Evolutionary conservation across 441 rosid genomes (phyloP), one percentile per base, ranked within the genome.

Genomic region (Populus hybrid): DNA sequence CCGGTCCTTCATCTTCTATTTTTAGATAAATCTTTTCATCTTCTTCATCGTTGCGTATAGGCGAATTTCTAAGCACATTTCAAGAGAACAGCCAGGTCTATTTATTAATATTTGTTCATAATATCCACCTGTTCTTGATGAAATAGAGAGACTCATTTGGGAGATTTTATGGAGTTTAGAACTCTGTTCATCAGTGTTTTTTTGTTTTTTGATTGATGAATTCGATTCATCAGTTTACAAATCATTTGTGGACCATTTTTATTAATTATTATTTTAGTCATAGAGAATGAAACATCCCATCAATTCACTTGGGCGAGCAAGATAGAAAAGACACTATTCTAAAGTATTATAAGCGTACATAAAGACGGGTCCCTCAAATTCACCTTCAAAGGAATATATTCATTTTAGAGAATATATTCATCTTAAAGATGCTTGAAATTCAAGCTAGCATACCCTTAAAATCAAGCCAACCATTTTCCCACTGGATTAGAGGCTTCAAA

Each of bases 381-480:
- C 79, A 70, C 68, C 77, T 80, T 77, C 78, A 67, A 86, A 80
- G 84, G 97, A 90, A 93, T 90, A 93, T 93, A 87, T 93, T 91
- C 96, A 91, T 84, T 80, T 84, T 53, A 69, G 77, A 82, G 93
- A 88, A 92, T 88, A 89, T 80, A 88, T 86, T 88, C 92, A 87
- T 82, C 69, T 28, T 74, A 87, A 88, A 88, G 95, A 91, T 89
- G 94, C 97, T 92, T 92, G 89, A 87, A 86, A 82, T 78, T 86
- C 89, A 92, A 92, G 97, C 97, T 90, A 88, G 86, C 86, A 76
- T 87, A 83, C 82, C 88, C 89, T 86, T 85, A 80, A 84, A 36
- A 73, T 78, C 83, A 86, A 83, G 88, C 89, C 84, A 83, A 59
- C 73, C 24, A 73, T 79, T 79, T 83, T 74, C 79, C 36, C 35